Evolutionary conservation across 129 eudicot genomes (phyloP).

Genomic region (Rutidosis leptorrhynchoides): DNA sequence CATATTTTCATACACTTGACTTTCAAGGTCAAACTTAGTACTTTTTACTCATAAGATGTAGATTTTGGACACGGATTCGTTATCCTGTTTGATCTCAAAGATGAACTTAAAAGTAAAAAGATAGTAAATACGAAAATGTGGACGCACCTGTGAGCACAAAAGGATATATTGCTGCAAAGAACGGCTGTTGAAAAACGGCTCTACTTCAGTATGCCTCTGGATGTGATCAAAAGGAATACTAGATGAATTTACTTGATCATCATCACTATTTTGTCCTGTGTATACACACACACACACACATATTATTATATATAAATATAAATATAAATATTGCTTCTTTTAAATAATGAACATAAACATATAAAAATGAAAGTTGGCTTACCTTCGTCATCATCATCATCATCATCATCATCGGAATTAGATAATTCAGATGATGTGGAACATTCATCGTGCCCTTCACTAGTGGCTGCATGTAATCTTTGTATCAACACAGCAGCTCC

Average conservation of each 20-base stretch:
- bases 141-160: slow-evolving; percentile 77
- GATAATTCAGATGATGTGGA: slow-evolving; percentile 43
- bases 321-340: background rate
- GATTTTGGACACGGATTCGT: background rate
- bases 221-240: slow-evolving; percentile 34
- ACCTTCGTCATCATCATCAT: slow-evolving; percentile 44
- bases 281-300: background rate
- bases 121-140: background rate
- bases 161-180: slow-evolving; percentile 88
- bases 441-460: slow-evolving; percentile 26
- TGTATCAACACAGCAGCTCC: slow-evolving; percentile 69
- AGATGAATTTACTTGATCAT: slow-evolving; percentile 27
- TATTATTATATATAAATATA: background rate
- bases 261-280: slow-evolving; percentile 45
- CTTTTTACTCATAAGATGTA: background rate
- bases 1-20: background rate
- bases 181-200: slow-evolving; percentile 59
- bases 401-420: slow-evolving; percentile 32
- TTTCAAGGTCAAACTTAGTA: slow-evolving; percentile 13
- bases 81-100: slow-evolving; percentile 9
- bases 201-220: slow-evolving; percentile 30
- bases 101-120: too few relatives aligned
- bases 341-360: background rate
- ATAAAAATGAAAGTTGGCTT: slow-evolving; percentile 6
- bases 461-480: slow-evolving; percentile 40